Conservation (phyloP, 2,329 filamentous ascomycete genomes). For the Colletotrichum magnum region DNA sequence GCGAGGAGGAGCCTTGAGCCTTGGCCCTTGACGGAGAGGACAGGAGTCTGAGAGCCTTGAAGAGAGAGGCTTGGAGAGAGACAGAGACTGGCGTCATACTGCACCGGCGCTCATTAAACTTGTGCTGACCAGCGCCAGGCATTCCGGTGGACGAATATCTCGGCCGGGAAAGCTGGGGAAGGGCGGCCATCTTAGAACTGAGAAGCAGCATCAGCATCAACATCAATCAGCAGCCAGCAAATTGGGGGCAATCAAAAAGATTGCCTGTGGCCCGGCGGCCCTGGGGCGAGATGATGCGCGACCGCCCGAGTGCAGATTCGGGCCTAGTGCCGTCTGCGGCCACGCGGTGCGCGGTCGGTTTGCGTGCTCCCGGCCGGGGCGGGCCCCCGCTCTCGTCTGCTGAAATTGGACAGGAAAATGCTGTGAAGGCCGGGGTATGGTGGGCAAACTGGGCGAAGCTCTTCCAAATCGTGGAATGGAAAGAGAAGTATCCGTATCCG, state of each 20-base stretch:
- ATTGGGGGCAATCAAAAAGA: constrained; percentile 33
- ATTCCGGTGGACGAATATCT: constrained; percentile 9
- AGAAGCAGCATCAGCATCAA: not conserved
- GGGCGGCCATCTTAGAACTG: not conserved
- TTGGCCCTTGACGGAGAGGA: not conserved
- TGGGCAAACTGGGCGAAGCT: not conserved
- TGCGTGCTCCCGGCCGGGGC: constrained; percentile 17
- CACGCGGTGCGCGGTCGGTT: constrained; percentile 25
- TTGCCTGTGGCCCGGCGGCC: constrained; percentile 10
- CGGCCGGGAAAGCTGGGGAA: constrained; percentile 25
- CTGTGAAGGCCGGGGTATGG: constrained; percentile 13
- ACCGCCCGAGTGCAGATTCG: constrained; percentile 20
- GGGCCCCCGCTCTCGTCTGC: constrained; percentile 6
- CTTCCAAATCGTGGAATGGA: not conserved
- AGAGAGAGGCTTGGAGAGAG: not conserved
- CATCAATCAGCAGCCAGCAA: constrained; percentile 11
- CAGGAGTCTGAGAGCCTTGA: not conserved
- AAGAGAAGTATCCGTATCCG: too few relatives aligned
- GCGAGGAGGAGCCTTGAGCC: not conserved
- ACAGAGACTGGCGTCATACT: constrained; percentile 32
- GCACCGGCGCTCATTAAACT: constrained; percentile 25
- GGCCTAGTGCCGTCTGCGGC: constrained; percentile 19
- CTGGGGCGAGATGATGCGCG: constrained; percentile 27
- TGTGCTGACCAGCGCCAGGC: constrained; percentile 4
- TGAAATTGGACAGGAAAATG: constrained; percentile 34